phyloP scores from a whole-genome alignment of 2,329 filamentous ascomycete species.

The Neofusicoccum sp. region DNA sequence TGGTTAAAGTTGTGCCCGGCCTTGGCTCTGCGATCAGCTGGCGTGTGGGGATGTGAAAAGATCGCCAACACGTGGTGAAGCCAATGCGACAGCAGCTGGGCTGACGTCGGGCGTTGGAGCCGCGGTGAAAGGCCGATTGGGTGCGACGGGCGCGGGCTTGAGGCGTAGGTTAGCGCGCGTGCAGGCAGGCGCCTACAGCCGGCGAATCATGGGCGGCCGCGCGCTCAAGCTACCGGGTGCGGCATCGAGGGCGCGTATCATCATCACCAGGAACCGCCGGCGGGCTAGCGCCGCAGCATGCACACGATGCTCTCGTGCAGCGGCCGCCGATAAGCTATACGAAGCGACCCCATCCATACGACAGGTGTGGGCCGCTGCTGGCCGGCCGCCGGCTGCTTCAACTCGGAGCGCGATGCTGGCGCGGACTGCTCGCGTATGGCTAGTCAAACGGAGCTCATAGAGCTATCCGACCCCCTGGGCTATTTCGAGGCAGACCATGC shows the following conservation, averaged over 20 bases:
- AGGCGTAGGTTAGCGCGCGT: slow-evolving; percentile 9
- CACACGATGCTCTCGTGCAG: slow-evolving; percentile 4
- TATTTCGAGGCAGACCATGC: slow-evolving; percentile 11
- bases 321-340: slow-evolving; percentile 10
- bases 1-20: background rate
- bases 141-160: background rate
- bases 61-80: slow-evolving; percentile 3
- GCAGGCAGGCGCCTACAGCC: background rate
- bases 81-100: background rate
- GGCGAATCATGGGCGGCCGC: slow-evolving; percentile 7
- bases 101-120: slow-evolving; percentile 10
- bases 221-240: background rate
- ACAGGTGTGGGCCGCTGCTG: background rate
- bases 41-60: background rate
- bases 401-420: background rate
- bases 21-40: slow-evolving; percentile 4
- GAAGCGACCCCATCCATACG: slow-evolving; percentile 4
- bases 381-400: slow-evolving; percentile 4
- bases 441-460: slow-evolving; percentile 3
- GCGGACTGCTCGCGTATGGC: slow-evolving; percentile 7
- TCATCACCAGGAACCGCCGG: slow-evolving; percentile 14
- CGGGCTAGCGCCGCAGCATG: slow-evolving; percentile 3
- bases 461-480: slow-evolving; percentile 9
- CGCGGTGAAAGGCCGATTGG: slow-evolving; percentile 8
- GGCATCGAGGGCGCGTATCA: slow-evolving; percentile 12